These are phyloP conservation scores for Rubus parviflorus DNA, from an alignment of 306 rosid species.

Conservation along the genomic window DNA sequence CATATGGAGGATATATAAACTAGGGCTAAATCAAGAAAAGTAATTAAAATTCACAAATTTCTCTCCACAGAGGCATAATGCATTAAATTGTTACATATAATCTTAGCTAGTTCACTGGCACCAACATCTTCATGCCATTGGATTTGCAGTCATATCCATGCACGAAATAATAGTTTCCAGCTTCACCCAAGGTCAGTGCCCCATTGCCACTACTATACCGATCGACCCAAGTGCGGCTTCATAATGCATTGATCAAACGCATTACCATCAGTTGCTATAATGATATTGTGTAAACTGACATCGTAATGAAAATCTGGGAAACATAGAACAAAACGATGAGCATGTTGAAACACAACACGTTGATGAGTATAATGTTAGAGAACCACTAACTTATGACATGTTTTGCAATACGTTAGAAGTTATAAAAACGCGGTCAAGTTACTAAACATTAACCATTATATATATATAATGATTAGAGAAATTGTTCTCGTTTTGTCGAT, in stretches of 20 bases:
- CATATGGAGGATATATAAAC: too few species aligned
- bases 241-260: background rate
- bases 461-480: too few species aligned
- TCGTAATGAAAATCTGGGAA: background rate
- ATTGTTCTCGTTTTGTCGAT: too few species aligned
- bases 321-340: too few species aligned
- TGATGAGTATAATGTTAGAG: too few species aligned
- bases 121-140: background rate
- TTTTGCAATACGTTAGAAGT: too few species aligned
- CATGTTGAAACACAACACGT: too few species aligned
- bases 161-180: constrained; percentile 1
- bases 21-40: too few species aligned
- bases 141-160: background rate
- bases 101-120: background rate
- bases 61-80: background rate
- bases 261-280: background rate
- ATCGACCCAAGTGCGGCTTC: background rate
- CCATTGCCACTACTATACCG: background rate
- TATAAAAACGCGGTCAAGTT: too few species aligned
- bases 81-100: background rate
- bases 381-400: too few species aligned
- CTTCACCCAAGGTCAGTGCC: background rate
- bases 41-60: too few species aligned
- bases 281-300: background rate
- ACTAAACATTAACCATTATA: too few species aligned